phyloP scores from a whole-genome alignment of 2,329 filamentous ascomycete species.

The Fusarium sp. region DNA sequence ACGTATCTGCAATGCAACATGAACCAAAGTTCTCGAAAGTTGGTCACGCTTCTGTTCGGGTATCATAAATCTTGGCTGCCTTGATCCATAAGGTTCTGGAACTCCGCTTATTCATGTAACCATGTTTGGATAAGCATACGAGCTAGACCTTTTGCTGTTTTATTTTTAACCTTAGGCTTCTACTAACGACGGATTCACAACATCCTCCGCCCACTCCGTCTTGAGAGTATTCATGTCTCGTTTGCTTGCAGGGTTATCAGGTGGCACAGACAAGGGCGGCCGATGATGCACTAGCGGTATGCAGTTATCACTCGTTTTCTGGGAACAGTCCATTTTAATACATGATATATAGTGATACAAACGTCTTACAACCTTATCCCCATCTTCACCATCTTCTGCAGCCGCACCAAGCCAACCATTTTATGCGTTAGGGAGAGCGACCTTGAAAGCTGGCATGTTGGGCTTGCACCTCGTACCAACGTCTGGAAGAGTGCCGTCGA shows the following conservation, averaged over 20 bases:
- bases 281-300: not conserved
- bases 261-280: not conserved
- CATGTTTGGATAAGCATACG: not conserved
- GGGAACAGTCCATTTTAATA: not conserved
- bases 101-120: not conserved
- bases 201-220: not conserved
- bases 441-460: constrained; percentile 20
- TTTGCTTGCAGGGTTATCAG: not conserved
- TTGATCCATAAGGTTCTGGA: not conserved
- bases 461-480: constrained; percentile 22
- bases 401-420: not conserved
- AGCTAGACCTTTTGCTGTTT: not conserved
- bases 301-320: not conserved
- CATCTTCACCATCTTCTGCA: not conserved
- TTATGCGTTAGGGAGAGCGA: not conserved
- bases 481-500: constrained; percentile 2
- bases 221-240: not conserved
- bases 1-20: not conserved
- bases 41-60: not conserved
- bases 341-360: not conserved
- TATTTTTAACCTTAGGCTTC: not conserved
- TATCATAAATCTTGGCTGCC: not conserved
- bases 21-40: not conserved
- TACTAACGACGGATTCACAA: not conserved
- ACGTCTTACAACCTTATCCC: not conserved